Conservation (phyloP, 805 yeast species). For the Myxozyma kluyveri region DNA sequence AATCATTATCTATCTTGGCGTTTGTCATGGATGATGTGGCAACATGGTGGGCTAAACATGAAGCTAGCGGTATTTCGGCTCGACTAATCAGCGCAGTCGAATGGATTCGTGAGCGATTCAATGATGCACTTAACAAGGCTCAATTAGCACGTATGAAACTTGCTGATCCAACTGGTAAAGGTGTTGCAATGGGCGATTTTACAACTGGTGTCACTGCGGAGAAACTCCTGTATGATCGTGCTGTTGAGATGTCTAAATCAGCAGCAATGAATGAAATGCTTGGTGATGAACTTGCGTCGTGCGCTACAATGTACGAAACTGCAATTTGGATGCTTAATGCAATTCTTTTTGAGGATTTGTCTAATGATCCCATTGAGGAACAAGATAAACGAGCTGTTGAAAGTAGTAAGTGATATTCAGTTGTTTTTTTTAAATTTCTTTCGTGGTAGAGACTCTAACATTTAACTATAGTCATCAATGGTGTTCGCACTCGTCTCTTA, state of each 20-base stretch:
- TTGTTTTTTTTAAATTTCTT: neutral
- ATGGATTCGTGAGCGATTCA: slow-evolving; percentile 86
- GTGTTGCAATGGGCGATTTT: neutral
- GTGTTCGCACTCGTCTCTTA: slow-evolving; percentile 77
- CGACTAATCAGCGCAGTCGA: slow-evolving; percentile 58
- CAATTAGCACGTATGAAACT: slow-evolving; percentile 57
- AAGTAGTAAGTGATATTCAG: slow-evolving; percentile 47
- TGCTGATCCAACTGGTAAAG: slow-evolving; percentile 18
- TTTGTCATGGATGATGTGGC: slow-evolving; percentile 83
- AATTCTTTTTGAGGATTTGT: slow-evolving; percentile 43
- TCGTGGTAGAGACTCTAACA: neutral
- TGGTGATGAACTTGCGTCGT: slow-evolving; percentile 67
- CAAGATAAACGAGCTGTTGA: slow-evolving; percentile 76
- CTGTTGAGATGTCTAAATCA: slow-evolving; percentile 84
- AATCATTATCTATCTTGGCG: slow-evolving; percentile 76
- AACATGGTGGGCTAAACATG: slow-evolving; percentile 74
- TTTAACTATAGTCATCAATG: slow-evolving; percentile 50
- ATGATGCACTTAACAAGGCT: slow-evolving; percentile 85
- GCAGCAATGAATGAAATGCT: slow-evolving; percentile 87
- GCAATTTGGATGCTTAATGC: slow-evolving; percentile 96
- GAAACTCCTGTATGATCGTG: slow-evolving; percentile 72
- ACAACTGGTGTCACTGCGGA: slow-evolving; percentile 54
- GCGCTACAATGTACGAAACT: slow-evolving; percentile 86
- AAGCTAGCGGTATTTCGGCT: slow-evolving; percentile 32
- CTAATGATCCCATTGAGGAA: slow-evolving; percentile 62